Conservation (phyloP, 768 basidiomycete species). For the Boletus rex-veris region DNA sequence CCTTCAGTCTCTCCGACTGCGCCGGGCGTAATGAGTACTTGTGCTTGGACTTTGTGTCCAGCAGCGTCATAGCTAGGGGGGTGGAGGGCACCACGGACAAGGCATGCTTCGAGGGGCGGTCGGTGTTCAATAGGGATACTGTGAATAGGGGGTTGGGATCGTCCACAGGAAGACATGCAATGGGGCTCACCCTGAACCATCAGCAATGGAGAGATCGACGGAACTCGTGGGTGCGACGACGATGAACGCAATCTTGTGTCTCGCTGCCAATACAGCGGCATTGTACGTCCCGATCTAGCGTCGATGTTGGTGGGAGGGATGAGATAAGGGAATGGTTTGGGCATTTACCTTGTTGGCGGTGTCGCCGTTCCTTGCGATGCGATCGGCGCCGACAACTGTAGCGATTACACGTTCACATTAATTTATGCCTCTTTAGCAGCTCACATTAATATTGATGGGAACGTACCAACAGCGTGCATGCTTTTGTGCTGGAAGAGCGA, state of each 20-base stretch:
- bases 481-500: conserved; percentile 85
- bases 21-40: conserved; percentile 80
- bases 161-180: not conserved
- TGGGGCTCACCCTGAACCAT: conserved; percentile 54
- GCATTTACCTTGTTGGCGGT: conserved; percentile 84
- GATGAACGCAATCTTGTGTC: conserved; percentile 87
- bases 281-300: conserved; percentile 88
- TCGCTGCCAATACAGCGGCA: conserved; percentile 85
- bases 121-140: conserved; percentile 94
- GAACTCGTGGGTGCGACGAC: conserved; percentile 93
- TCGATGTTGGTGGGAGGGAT: not conserved
- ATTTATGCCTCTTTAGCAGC: not conserved
- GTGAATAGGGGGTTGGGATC: not conserved
- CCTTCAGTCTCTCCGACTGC: conserved; percentile 35
- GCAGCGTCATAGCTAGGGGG: conserved; percentile 39
- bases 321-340: not conserved
- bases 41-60: conserved; percentile 59
- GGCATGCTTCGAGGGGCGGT: conserved; percentile 81
- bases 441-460: not conserved
- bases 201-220: conserved; percentile 74
- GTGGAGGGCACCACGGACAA: conserved; percentile 79
- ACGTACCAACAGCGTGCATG: conserved; percentile 75
- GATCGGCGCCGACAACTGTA: conserved; percentile 80
- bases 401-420: not conserved
- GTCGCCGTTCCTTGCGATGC: conserved; percentile 90